A percentile compares a stretch with the other conserved stretches of the same genome.
phyloP scores from a whole-genome alignment of 140 eudicot genomes.

The Erigeron philadelphicus region DNA sequence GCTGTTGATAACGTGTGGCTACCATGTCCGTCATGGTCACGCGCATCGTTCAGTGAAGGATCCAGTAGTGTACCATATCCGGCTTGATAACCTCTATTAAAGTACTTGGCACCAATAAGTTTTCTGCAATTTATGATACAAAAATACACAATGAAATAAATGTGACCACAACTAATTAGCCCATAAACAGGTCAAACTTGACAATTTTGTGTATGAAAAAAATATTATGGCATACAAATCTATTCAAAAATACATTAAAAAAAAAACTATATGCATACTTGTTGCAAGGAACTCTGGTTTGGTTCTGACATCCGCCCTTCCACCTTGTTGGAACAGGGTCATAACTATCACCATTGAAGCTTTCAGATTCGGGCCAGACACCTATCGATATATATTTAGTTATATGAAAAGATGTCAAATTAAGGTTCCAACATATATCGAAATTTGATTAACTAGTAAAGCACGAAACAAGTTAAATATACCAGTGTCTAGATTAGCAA shows the following conservation, averaged over 20 bases:
- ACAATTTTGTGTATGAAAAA: too few relatives aligned
- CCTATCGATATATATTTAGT: constrained; percentile 28
- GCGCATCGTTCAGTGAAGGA: constrained; percentile 27
- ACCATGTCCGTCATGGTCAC: constrained; percentile 57
- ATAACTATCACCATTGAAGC: constrained; percentile 42
- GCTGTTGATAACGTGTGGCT: constrained; percentile 67
- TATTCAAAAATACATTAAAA: not conserved
- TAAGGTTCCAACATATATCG: not conserved
- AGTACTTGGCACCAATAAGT: constrained; percentile 72
- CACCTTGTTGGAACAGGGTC: constrained; percentile 60
- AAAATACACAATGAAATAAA: too few relatives aligned
- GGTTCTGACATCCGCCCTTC: constrained; percentile 53
- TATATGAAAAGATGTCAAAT: not conserved
- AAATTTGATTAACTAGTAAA: not conserved
- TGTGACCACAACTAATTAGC: too few relatives aligned
- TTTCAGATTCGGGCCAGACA: constrained; percentile 71
- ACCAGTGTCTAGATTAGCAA: constrained; percentile 75
- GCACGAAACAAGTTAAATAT: constrained; percentile 2
- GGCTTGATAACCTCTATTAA: constrained; percentile 38
- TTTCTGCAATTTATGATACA: constrained; percentile 33
- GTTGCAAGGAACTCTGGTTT: constrained; percentile 44
- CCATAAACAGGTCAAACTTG: too few relatives aligned
- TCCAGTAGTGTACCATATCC: not conserved
- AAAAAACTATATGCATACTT: constrained; percentile 29
- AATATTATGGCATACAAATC: too few relatives aligned